phyloP scores from a whole-genome alignment of 768 basidiomycete genomes.

The Cytidiella melzeri region DNA sequence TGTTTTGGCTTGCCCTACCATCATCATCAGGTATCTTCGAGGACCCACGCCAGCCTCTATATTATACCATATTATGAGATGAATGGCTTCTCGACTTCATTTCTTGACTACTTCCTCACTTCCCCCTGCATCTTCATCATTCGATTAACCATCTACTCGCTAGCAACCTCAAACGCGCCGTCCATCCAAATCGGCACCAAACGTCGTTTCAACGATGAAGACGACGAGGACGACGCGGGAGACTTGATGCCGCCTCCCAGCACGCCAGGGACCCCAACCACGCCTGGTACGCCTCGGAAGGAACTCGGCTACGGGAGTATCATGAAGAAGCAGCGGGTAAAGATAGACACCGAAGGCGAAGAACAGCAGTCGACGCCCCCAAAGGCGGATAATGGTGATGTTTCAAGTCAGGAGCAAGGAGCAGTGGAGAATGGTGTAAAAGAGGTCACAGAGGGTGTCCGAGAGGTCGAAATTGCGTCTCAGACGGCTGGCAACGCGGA shows the following conservation, averaged over 20 bases:
- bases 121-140: neutral
- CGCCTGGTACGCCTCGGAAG: neutral
- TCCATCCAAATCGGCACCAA: slow-evolving; percentile 48
- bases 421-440: slow-evolving; percentile 48
- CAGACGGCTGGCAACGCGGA: slow-evolving; percentile 11
- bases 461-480: slow-evolving; percentile 59
- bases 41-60: too few relatives aligned
- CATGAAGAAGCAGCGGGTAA: slow-evolving; percentile 21
- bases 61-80: too few relatives aligned
- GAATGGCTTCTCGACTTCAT: too few relatives aligned
- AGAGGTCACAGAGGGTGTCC: slow-evolving; percentile 65
- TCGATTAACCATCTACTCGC: slow-evolving; percentile 3
- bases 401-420: slow-evolving; percentile 13
- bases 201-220: slow-evolving; percentile 51
- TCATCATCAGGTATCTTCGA: too few relatives aligned
- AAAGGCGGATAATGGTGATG: slow-evolving; percentile 15
- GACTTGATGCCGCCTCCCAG: slow-evolving; percentile 21
- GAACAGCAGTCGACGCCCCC: slow-evolving; percentile 7
- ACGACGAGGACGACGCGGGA: slow-evolving; percentile 32
- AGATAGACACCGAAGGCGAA: slow-evolving; percentile 26
- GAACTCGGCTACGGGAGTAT: neutral
- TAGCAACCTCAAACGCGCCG: slow-evolving; percentile 74
- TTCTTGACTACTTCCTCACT: neutral
- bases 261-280: neutral
- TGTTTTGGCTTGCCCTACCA: too few relatives aligned